Base-by-base conservation (phyloP, 768 basidiomycete genomes). In the Floccularia luteovirens region DNA sequence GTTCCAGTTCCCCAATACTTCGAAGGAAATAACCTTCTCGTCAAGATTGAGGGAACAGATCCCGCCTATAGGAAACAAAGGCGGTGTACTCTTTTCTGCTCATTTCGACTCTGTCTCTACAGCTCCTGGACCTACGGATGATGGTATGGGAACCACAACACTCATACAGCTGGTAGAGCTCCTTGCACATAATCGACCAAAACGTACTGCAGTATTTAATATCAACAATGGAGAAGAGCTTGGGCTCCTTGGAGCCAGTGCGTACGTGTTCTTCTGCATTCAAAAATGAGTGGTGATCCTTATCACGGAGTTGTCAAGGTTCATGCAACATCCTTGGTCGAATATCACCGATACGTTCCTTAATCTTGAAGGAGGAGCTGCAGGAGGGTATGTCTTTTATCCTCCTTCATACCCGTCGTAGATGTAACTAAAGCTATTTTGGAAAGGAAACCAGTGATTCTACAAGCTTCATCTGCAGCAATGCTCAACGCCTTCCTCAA, bases 221-320 rank as follows among this genome's bases (percentile, higher is more conserved):
- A 72, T 88, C 55, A 91, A 91, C 56, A 90, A 90, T 44, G 88
- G 82, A 1, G 89, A 90, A 52, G 88, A 91, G 50, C 77, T 86
- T 54, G 74, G 78, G 24, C 55, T 90, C 47, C 71, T 80, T 44
- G 88, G 88, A 17, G 81, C 86, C 5, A 78, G 79, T 52, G 64
- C 69, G 74, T 86, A 38, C 33, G 53, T 56, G 4, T 7, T n/a
- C n/a, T n/a, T n/a, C n/a, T 10, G n/a, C n/a, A n/a, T n/a, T n/a
- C n/a, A n/a, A n/a, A n/a, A n/a, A n/a, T n/a, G n/a, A n/a, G n/a
- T n/a, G n/a, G n/a, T n/a, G n/a, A n/a, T n/a, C n/a, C n/a, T n/a
- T n/a, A n/a, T 22, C 24, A 23, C 46, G n/a, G n/a, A n/a, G n/a
- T n/a, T n/a, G n/a, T n/a, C n/a, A n/a, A 84, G 82, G 6, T 87